Evolutionary conservation across 2,329 filamentous ascomycete species (phyloP), one percentile per base, ranked within the genome.

Genomic region (Colletotrichum scovillei): DNA sequence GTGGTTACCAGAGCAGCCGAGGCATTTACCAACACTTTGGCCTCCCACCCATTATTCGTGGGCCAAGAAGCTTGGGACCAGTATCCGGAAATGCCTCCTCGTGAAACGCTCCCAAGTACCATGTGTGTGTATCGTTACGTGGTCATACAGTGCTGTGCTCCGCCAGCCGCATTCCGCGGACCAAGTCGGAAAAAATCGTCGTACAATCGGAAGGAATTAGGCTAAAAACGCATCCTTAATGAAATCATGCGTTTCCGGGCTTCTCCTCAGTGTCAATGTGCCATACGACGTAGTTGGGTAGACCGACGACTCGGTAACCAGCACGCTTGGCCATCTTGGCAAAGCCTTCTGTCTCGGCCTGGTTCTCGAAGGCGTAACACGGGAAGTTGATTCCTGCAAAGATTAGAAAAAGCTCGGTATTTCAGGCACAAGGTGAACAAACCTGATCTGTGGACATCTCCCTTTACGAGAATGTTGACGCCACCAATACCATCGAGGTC

Each of bases 241-340:
- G 32, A 16, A n/a, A 67, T 79, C 84, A 90, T 77, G 84, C 81
- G 81, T 98, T 98, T 42, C 95, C 95, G 42, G 91, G 90, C 88
- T 98, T 98, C 87, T 99, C 97, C 69, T 95, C 91, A 2, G 97
- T 99, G 82, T 99, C 97, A 79, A 98, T 94, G 82, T 99, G 97
- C 97, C 97, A 99, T 72, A 99, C 96, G 63, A 99, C 92, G 82
- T 99, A 99, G 83, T 99, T 99, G 55, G 96, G 97, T 69, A 99
- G 87, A 58, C 97, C 97, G 77, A 95, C 90, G 30, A 99, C 97
- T 79, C 94, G 89, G 82, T 98, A 98, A 57, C 97, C 97, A 22
- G 97, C 97, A 75, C 95, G 90, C 86, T 97, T 98, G 73, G 97
- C 97, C 97, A 99, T 99, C 83, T 97, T 98, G 49, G 97, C 97